Evolutionary conservation across 2,329 filamentous ascomycete genomes (phyloP).

Genomic region (Teratosphaeria nubilosa): DNA sequence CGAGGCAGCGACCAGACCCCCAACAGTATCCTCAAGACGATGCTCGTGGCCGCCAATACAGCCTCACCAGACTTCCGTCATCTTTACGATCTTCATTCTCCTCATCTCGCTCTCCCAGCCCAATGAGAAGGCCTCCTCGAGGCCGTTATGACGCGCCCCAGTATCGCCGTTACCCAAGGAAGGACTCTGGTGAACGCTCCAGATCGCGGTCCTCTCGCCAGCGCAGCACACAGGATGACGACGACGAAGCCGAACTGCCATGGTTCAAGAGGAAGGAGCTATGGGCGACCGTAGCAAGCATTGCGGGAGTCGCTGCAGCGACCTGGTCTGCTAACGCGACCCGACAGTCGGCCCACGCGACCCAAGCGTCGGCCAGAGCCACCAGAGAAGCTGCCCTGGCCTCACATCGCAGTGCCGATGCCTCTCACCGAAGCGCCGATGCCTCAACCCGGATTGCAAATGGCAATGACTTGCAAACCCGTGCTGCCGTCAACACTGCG

Average conservation of each 20-base stretch:
- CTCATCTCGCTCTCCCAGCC: not conserved
- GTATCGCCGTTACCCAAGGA: not conserved
- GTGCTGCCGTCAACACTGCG: not conserved
- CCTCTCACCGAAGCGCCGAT: not conserved
- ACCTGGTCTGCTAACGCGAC: not conserved
- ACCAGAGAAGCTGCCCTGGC: not conserved
- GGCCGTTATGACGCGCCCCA: not conserved
- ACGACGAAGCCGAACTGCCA: not conserved
- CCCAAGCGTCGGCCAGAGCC: not conserved
- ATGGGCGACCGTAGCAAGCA: not conserved
- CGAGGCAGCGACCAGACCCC: not conserved
- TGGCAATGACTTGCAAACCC: not conserved
- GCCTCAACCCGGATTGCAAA: not conserved
- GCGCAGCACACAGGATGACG: not conserved
- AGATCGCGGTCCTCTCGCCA: not conserved
- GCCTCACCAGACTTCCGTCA: not conserved
- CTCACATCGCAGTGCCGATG: not conserved
- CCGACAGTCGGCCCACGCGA: not conserved
- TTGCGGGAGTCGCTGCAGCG: not conserved
- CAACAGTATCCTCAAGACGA: not conserved
- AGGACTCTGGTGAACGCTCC: not conserved
- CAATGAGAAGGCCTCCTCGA: not conserved
- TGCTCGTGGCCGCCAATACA: not conserved
- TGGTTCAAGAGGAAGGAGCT: not conserved
- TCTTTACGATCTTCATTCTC: not conserved